Percentiles rank a stretch among this genome's conserved stretches.
These are phyloP conservation scores for Calocybe cyanea DNA, from an alignment of 768 basidiomycete genomes.

Conservation along the genomic window DNA sequence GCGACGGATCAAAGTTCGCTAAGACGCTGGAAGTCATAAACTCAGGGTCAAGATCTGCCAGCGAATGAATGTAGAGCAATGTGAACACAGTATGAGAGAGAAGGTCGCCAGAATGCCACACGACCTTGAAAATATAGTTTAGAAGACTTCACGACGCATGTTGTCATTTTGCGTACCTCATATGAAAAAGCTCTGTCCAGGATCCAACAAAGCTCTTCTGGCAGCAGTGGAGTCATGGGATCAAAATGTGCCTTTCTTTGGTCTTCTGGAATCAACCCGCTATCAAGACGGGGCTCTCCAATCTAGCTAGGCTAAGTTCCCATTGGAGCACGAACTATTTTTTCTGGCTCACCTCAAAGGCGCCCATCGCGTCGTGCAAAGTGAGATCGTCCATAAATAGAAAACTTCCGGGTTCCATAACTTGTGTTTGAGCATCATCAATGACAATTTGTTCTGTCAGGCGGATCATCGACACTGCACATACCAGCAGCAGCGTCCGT, in stretches of 20 bases:
- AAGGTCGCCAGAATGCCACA: slow-evolving; percentile 82
- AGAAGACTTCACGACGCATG: too few species aligned
- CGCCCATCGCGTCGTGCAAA: slow-evolving; percentile 90
- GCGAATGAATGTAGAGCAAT: slow-evolving; percentile 64
- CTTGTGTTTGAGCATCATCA: slow-evolving; percentile 23
- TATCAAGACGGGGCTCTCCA: slow-evolving; percentile 87
- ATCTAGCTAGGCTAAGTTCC: slow-evolving; percentile 48
- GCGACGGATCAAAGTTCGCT: slow-evolving; percentile 32
- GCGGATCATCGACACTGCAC: slow-evolving; percentile 10
- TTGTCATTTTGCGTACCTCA: slow-evolving; percentile 49
- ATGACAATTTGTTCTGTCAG: too few species aligned
- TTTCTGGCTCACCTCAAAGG: slow-evolving; percentile 68
- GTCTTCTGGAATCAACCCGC: slow-evolving; percentile 53
- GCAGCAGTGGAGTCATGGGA: slow-evolving; percentile 56
- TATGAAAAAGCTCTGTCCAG: slow-evolving; percentile 73
- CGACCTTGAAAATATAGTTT: slow-evolving; percentile 59
- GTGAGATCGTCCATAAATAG: slow-evolving; percentile 68
- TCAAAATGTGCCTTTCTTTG: slow-evolving; percentile 53
- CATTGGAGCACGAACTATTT: not conserved
- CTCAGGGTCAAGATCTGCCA: slow-evolving; percentile 60
- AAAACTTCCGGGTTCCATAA: slow-evolving; percentile 60
- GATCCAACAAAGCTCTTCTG: slow-evolving; percentile 86
- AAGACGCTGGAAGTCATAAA: slow-evolving; percentile 27
- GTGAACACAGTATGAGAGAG: slow-evolving; percentile 88
- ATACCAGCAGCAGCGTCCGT: slow-evolving; percentile 59